Conservation (phyloP, 495 filamentous ascomycete species). For the Lineolata rhizophorae region DNA sequence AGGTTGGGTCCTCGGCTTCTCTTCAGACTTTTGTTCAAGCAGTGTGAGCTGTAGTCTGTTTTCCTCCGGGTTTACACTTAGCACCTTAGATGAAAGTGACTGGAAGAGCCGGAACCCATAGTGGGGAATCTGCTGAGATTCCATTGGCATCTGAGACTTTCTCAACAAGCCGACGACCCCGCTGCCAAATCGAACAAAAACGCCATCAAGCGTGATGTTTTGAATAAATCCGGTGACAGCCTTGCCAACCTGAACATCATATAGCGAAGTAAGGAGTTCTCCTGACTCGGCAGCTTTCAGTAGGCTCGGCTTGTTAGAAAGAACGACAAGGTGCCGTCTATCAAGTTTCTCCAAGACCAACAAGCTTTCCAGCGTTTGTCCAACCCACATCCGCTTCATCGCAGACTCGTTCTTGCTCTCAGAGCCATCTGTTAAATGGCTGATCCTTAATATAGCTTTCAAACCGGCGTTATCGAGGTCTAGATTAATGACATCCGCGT, state of each 20-base stretch:
- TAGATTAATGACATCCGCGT: conserved; percentile 52
- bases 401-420: conserved; percentile 46
- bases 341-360: conserved; percentile 61
- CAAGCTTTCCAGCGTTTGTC: conserved; percentile 64
- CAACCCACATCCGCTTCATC: conserved; percentile 58
- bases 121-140: conserved; percentile 37
- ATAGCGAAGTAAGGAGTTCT: conserved; percentile 39
- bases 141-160: conserved; percentile 48
- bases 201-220: conserved; percentile 52
- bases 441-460: conserved; percentile 49
- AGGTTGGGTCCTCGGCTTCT: conserved; percentile 3
- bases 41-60: conserved; percentile 40
- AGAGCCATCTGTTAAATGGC: conserved; percentile 68
- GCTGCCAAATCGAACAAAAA: conserved; percentile 67
- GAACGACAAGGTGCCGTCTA: conserved; percentile 41
- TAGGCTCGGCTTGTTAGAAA: conserved; percentile 64
- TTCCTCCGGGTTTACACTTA: conserved; percentile 36
- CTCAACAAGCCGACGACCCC: conserved; percentile 56
- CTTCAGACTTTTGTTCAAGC: conserved; percentile 19
- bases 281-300: conserved; percentile 48
- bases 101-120: conserved; percentile 60
- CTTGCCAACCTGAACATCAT: conserved; percentile 44
- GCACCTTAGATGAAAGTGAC: conserved; percentile 44
- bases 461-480: conserved; percentile 49
- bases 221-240: conserved; percentile 62